Evolutionary conservation across 352 stramenopile genomes (phyloP).

Genomic region (Pythium insidiosum): DNA sequence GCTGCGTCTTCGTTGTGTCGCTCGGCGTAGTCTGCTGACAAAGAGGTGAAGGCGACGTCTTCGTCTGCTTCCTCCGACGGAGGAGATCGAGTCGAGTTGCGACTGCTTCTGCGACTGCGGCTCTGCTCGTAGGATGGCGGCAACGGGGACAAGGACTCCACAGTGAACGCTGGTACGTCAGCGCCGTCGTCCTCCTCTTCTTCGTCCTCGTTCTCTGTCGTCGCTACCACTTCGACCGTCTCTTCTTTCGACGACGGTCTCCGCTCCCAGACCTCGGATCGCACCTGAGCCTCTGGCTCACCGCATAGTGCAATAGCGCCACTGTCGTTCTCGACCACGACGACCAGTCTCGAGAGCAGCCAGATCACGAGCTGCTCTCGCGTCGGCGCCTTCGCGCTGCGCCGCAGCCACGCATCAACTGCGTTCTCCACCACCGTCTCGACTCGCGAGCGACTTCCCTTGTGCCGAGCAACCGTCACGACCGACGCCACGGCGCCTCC

Average conservation of each 20-base stretch:
- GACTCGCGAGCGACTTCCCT: neutral
- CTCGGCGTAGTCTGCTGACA: too few relatives aligned
- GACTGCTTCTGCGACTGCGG: neutral
- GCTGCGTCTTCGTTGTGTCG: too few relatives aligned
- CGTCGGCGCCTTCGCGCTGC: constrained; percentile 17
- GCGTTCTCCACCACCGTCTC: constrained; percentile 20
- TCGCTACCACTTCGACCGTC: neutral
- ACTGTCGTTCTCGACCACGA: constrained; percentile 10
- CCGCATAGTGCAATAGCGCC: too few relatives aligned
- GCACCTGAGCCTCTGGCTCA: too few relatives aligned
- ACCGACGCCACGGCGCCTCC: too few relatives aligned
- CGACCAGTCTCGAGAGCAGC: constrained; percentile 46
- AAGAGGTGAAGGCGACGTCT: neutral
- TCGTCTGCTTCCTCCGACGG: neutral
- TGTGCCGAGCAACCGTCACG: too few relatives aligned
- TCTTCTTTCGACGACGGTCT: neutral
- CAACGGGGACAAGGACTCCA: too few relatives aligned
- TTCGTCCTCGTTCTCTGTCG: neutral
- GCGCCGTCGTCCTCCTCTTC: constrained; percentile 5
- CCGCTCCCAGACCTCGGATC: too few relatives aligned
- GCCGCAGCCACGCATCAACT: constrained; percentile 27
- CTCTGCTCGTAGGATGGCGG: too few relatives aligned
- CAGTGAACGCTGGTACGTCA: neutral
- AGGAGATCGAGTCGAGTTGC: neutral
- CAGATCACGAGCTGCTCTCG: constrained; percentile 43